Conservation (phyloP, 148 eudicot genomes). For the Diospyros kaki region DNA sequence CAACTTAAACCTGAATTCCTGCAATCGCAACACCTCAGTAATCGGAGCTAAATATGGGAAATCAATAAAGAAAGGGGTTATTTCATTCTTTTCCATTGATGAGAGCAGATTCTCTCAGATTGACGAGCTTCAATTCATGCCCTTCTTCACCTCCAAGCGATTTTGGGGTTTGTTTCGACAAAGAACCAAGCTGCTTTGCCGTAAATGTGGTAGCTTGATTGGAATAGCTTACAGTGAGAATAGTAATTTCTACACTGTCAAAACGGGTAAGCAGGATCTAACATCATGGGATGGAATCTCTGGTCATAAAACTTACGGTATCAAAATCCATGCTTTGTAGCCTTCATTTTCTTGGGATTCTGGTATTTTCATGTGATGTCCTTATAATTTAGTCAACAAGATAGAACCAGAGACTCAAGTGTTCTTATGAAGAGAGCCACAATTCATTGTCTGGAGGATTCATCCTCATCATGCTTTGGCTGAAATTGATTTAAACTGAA, state of each 20-base stretch:
- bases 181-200: conserved; percentile 59
- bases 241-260: conserved; percentile 29
- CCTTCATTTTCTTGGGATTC: conserved; percentile 45
- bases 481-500: no score
- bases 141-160: conserved; percentile 38
- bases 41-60: conserved; percentile 75
- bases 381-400: no score
- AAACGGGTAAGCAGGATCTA: conserved; percentile 34
- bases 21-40: conserved; percentile 53
- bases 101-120: conserved; percentile 61
- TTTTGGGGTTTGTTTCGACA: conserved; percentile 67
- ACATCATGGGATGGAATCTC: conserved; percentile 32
- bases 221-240: conserved; percentile 40
- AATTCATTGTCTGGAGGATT: no score
- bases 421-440: no score
- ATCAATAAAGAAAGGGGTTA: conserved; percentile 62
- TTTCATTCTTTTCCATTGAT: conserved; percentile 65
- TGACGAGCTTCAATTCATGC: conserved; percentile 54
- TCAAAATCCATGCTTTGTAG: conserved; percentile 61
- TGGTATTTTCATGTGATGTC: conserved; percentile 13
- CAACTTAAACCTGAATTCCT: conserved; percentile 64
- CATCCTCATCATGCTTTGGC: no score
- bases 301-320: conserved; percentile 39
- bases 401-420: no score
- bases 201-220: conserved; percentile 61